Conservation (phyloP, 257 asterid species). For the Solanum etuberosum region DNA sequence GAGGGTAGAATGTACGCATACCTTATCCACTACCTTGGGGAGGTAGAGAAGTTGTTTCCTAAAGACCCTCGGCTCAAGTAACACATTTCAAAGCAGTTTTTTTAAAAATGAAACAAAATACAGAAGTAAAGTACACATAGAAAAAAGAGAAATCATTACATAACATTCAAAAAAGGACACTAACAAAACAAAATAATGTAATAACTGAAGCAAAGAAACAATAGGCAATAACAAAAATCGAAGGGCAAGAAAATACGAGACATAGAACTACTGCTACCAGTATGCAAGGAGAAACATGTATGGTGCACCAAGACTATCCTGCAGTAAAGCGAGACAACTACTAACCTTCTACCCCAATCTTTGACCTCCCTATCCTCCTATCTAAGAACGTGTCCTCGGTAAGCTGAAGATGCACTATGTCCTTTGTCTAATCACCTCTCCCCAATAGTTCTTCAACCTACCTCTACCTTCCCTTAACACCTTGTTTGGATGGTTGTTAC, state of each 20-base stretch:
- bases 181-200: not conserved
- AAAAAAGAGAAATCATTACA: not conserved
- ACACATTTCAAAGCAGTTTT: not conserved
- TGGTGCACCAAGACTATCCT: not conserved
- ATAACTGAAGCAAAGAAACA: not conserved
- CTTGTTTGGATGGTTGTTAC: not conserved
- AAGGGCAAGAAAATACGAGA: not conserved
- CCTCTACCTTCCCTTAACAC: not conserved
- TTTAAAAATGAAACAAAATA: not conserved
- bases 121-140: not conserved
- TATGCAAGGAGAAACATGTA: not conserved
- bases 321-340: not conserved
- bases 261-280: not conserved
- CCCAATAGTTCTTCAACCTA: not conserved
- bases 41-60: not conserved
- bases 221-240: not conserved
- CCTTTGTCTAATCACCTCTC: not conserved
- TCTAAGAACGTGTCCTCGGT: not conserved
- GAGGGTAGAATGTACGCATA: not conserved
- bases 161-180: not conserved
- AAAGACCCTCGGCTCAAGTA: not conserved
- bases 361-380: not conserved
- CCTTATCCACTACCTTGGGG: not conserved
- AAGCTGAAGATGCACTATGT: not conserved
- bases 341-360: not conserved